phyloP scores from a whole-genome alignment of 75 land plant genomes.

The Selaginella tamariscina region DNA sequence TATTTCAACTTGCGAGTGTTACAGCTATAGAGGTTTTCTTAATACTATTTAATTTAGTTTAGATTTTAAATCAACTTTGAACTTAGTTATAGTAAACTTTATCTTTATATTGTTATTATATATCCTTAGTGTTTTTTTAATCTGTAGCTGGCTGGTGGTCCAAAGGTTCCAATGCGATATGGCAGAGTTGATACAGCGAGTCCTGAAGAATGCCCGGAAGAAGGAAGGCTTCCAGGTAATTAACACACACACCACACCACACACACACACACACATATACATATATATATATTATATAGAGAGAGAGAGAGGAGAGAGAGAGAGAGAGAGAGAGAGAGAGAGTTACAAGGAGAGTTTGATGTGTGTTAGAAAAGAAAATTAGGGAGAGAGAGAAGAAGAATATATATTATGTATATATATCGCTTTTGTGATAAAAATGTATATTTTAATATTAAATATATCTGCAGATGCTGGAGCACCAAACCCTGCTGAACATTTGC shows the following conservation, averaged over 20 bases:
- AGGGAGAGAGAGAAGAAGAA: too few species aligned
- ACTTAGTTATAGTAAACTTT: background rate
- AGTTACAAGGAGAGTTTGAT: too few species aligned
- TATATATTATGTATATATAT: too few species aligned
- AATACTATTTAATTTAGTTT: too few species aligned
- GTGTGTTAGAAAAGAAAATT: too few species aligned
- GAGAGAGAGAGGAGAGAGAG: too few species aligned
- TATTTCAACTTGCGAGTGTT: constrained; percentile 96
- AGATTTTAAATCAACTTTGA: too few species aligned
- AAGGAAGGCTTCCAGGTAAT: constrained; percentile 90
- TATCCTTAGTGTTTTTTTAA: too few species aligned
- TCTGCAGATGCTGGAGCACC: constrained; percentile 88
- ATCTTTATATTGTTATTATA: background rate
- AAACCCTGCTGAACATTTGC: constrained; percentile 78
- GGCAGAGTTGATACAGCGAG: constrained; percentile 72
- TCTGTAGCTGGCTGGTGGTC: constrained; percentile 96
- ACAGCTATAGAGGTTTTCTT: constrained; percentile 95
- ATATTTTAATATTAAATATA: background rate
- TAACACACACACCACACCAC: too few species aligned
- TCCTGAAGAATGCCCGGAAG: constrained; percentile 79
- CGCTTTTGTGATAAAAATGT: background rate
- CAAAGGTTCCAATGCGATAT: constrained; percentile 87
- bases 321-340: too few species aligned
- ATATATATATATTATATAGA: too few species aligned
- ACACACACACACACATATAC: too few species aligned